These are phyloP conservation scores for Thermomucor indicae-seudaticae DNA, from an alignment of 371 early-diverging fungal species.

Conservation along the genomic window DNA sequence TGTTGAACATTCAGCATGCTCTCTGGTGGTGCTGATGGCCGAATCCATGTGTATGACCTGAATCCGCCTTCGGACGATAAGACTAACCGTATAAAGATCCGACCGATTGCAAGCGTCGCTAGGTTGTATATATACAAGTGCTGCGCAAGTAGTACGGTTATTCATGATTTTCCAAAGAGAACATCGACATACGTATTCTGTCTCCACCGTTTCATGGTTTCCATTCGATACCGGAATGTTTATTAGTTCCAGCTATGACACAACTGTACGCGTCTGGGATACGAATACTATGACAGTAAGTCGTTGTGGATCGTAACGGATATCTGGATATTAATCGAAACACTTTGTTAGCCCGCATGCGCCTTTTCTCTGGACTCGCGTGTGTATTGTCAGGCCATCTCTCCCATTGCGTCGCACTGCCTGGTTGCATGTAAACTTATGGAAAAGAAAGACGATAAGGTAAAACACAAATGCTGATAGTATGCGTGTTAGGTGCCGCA, in stretches of 20 bases:
- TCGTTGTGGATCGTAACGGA: not conserved
- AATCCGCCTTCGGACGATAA: slow-evolving; percentile 26
- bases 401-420: slow-evolving; percentile 67
- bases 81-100: slow-evolving; percentile 28
- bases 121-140: slow-evolving; percentile 20
- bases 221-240: slow-evolving; percentile 86
- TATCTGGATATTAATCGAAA: not conserved
- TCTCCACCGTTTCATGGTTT: slow-evolving; percentile 80
- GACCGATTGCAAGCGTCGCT: slow-evolving; percentile 41
- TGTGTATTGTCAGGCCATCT: slow-evolving; percentile 68
- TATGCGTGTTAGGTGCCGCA: slow-evolving; percentile 43
- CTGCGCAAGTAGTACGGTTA: not conserved
- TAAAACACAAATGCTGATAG: too few species aligned
- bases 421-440: slow-evolving; percentile 70
- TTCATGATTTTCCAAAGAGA: slow-evolving; percentile 16
- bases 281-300: slow-evolving; percentile 65
- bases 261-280: slow-evolving; percentile 83
- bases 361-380: slow-evolving; percentile 62
- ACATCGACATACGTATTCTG: slow-evolving; percentile 58
- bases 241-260: slow-evolving; percentile 78
- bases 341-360: slow-evolving; percentile 46
- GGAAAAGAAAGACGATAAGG: not conserved
- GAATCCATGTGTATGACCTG: slow-evolving; percentile 70
- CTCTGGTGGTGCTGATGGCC: slow-evolving; percentile 65
- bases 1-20: slow-evolving; percentile 41